Evolutionary conservation across 148 eudicot species (phyloP), one percentile per base, ranked within the genome.

Genomic region (Rhododendron henanense): DNA sequence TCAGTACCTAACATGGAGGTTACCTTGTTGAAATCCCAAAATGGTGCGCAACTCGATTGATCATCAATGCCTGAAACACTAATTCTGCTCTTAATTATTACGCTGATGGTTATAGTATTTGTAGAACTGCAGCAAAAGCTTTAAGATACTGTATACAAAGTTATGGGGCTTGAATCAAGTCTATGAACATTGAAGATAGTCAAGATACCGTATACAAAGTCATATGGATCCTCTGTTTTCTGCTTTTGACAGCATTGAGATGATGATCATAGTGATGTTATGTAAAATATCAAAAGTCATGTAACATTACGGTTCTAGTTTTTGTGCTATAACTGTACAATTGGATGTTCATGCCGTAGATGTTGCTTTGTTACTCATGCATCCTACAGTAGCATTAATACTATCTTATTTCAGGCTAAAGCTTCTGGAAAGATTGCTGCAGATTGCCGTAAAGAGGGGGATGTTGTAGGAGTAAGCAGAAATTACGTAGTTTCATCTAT

Each of bases 381-480:
- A 57, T 81, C 80, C 55, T 50, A 69, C 79, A 79, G 48, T 74
- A 82, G 65, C 84, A 65, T 11, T 61, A 80, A 59, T 41, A 15
- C 73, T 48, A 85, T 79, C 59, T 3, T 18, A 61, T 81, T 83
- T 69, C 93, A 95, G 99, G 97, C 99, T 79, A 96, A 96, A 92
- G 96, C 98, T 85, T 92, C 98, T 87, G 99, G 99, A 65, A 89
- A 87, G 87, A 91, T 92, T 63, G 91, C 94, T 61, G 94, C 93
- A 88, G 94, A 91, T 85, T 96, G 63, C 47, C 86, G 53, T 45
- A 81, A 88, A 84, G 87, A 78, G 79, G 97, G 97, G 57, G 91
- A 95, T 87, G 89, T 88, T 53, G 81, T 84, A 55, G 97, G 96
- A 77, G 99, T 96, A 94, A 86, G 96, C 82, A 84, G 16, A 77